Evolutionary conservation across 768 basidiomycete species (phyloP), one percentile per base, ranked within the genome.

Genomic region (Macrolepiota albuminosa): DNA sequence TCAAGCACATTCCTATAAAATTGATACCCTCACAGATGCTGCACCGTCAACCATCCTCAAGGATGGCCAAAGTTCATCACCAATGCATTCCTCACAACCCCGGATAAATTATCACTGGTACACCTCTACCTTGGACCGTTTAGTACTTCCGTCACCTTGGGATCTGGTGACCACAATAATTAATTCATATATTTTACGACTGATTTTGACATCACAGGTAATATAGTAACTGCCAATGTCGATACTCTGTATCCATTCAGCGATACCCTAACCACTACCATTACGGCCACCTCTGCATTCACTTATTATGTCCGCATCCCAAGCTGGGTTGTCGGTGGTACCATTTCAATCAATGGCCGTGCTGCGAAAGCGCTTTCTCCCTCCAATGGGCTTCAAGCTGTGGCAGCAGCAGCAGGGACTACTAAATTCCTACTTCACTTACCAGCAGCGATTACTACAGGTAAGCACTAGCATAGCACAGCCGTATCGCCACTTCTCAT

Each of bases 1-100:
- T 49, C 16, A 34, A 39, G 37, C 18, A 56, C 36, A 16, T 24
- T 11, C 14, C 24, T 36, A 34, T 7, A 10, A 51, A 42, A 34
- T 2, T 53, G 16, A 54, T 14, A 21, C 45, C 26, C 13, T 42
- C 31, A 13, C 48, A 77, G 76, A 6, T 80, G 78, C 57, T 81
- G 80, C 68, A 80, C 78, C 6, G 81, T 81, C 45, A 80, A 81
- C 55, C 75, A 76, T 57, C 80, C 80, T 16, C 81, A 82, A 66
- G 79, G 78, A 36, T 81, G 78, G 76, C 80, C 81, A 0, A 82
- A 81, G 62, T 81, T 82, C 64, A 75, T 81, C 56, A 73, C 76
- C 26, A 80, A 80, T 65, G 73, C 80, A 10, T 82, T 82, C 66
- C 69, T 82, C 16, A 77, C 73, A 1, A 77, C 76, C 9, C 71